Base-by-base conservation (phyloP, 192 early-diverging fungal species). In the Allomyces arbusculus region DNA sequence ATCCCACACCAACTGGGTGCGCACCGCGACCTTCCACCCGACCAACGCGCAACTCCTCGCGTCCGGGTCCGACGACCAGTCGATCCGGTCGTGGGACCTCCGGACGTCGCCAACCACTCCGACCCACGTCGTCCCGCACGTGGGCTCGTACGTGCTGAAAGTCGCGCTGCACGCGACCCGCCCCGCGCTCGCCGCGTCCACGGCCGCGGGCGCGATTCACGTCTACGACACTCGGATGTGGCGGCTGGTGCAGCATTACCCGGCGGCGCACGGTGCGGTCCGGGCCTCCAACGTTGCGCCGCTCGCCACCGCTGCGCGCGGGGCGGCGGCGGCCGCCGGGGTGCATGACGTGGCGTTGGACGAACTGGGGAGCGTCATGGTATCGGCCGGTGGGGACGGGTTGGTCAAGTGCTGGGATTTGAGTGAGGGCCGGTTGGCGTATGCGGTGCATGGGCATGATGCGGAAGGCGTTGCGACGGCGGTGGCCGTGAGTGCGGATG, bases 391-490 rank as follows among this genome's bases (percentile, higher is more conserved):
- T 10, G 76, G 72, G 69, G 82, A 83, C 67, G 78, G 79, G 1
- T 55, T 82, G 3, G 75, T 80, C 23, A 83, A 82, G 74, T 79
- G 84, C 63, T 84, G 81, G 81, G 82, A 84, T 70, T 45, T 84
- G 24, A 79, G 79, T 62, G 82, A 84, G 70, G 82, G 82, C 0
- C 80, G 81, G 68, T 66, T 84, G 44, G 82, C 82, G 62, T 84
- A 83, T 68, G 82, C 82, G 23, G 70, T 84, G 16, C 78, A 84
- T 68, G 82, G 82, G 5, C 82, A 84, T 69, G 75, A 79, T 65
- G 23, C 72, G 45, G 82, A n/a, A 8, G 33, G 33, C 0, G 33
- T 40, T 3, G 77, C 82, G 16, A 84, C 82, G 0, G 79, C 79
- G 4, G 69, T 81, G 28, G 81, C 82, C 1, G 70, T 73, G 19